Evolutionary conservation across 108 stramenopile genomes (phyloP), one percentile per base, ranked within the genome.

Genomic region (Conticribra guillardii): DNA sequence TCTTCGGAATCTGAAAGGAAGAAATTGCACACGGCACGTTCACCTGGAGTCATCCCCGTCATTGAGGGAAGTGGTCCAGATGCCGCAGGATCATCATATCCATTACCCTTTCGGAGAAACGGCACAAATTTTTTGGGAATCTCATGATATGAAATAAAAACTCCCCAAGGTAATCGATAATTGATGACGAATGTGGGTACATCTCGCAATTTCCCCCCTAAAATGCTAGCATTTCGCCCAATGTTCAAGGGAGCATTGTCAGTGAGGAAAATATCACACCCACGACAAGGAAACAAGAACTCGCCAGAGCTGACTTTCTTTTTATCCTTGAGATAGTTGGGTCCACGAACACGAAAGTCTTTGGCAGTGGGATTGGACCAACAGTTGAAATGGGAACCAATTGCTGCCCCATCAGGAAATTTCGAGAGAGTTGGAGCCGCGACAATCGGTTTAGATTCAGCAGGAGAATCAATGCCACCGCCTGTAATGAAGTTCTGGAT

Each of bases 111-210:
- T 27, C 71, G 71, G 22, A 91, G 60, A 65, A 86, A 94, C 14
- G 88, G 87, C 23, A 89, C 19, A 57, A 90, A 91, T 23, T 70
- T 74, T 21, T 82, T 68, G 16, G 92, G 92, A 46, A 96, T 96
- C 64, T 93, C 89, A 79, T 85, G 92, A 67, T 94, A 96, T 0
- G 84, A 73, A 27, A 90, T 51, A 60, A 91, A 80, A 14, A 90
- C 81, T 17, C 95, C 95, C 95, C 95, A 96, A 4, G 95, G 95
- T 26, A 96, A 71, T 2, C 92, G 79, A 69, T 92, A 96, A 64
- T 96, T 96, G 62, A 96, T 85, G 28, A 96, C 73, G 61, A 96
- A 90, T 23, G 95, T 96, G 5, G 91, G 87, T 9, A 73, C 64
- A 24, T 90, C 89, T 27, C 94, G 69, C 27, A 93, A 55, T 7